Base-by-base conservation (phyloP, 2,329 filamentous ascomycete species). In the Clarireedia hainanense region DNA sequence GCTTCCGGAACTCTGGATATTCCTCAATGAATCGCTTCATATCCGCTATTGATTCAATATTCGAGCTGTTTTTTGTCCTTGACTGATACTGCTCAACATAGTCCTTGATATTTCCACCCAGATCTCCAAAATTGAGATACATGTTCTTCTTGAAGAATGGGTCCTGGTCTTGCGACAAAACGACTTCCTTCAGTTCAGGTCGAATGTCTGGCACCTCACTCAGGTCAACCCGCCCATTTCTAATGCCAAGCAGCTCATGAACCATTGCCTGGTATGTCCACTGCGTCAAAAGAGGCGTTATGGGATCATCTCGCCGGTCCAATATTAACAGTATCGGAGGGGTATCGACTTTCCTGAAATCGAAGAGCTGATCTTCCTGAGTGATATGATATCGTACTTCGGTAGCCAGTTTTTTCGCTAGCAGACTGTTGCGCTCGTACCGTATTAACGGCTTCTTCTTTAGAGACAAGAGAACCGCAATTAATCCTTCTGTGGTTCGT, bases 191-290 rank as follows among this genome's bases (percentile, higher is more conserved):
- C 53, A 96, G 77, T 69, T 96, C 92, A 1, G 89, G 87, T 15
- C 89, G 80, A 55, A 95, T 83, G 54, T 95, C 91, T 12, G 89
- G 89, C 0, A 96, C 85, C 55, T 89, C 81, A 60, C 86, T 87
- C 36, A 99, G 76, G 67, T 96, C 88, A 0, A 99, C 94, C 50
- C 92, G 82, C n/a, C 94, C 94, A 69, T 97, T 97, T 57, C 88
- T 83, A 62, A 99, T 96, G 5, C 94, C 94, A 12, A 99, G 77
- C 2, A 97, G 75, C 67, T 99, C 94, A 69, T 99, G 94, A 0
- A 99, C 94, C 91, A 99, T 99, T n/a, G 94, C 94, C 73, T 99
- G 94, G 68, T 99, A 99, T 26, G 94, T 99, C 94, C 94, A 99
- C 70, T 99, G 94, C 2, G 91, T 96, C 49, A 99, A 79, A 10